Conservation (phyloP, 768 basidiomycete species). For the Boletus sp. region DNA sequence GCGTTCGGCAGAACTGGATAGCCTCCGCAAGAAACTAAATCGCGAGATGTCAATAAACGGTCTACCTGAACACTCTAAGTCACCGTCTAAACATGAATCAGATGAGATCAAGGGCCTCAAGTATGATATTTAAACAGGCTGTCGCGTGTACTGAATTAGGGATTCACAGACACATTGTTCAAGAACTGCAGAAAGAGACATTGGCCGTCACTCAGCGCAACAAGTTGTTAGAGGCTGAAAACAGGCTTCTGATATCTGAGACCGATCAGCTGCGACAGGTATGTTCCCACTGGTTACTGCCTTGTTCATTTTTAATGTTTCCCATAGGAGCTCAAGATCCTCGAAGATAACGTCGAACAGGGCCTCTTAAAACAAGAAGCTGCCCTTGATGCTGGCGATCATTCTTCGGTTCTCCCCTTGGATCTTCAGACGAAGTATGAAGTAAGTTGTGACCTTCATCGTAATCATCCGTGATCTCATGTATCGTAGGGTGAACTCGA, state of each 20-base stretch:
- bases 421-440: constrained; percentile 53
- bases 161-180: constrained; percentile 70
- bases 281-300: neutral
- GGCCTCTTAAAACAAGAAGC: constrained; percentile 53
- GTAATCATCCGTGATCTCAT: neutral
- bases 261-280: constrained; percentile 73
- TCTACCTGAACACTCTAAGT: constrained; percentile 28
- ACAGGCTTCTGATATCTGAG: constrained; percentile 56
- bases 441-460: constrained; percentile 33
- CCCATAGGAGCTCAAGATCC: constrained; percentile 64
- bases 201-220: constrained; percentile 56
- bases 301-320: neutral
- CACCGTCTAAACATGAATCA: constrained; percentile 51
- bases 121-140: constrained; percentile 36
- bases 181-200: constrained; percentile 85
- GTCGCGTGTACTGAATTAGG: neutral
- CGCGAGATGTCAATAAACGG: constrained; percentile 54
- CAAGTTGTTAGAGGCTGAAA: constrained; percentile 76
- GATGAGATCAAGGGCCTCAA: constrained; percentile 82
- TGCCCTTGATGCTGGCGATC: constrained; percentile 26
- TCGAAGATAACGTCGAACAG: constrained; percentile 75
- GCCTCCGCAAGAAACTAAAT: constrained; percentile 54
- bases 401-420: constrained; percentile 10
- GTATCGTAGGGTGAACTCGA: constrained; percentile 58
- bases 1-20: constrained; percentile 53